Percentiles rank a stretch among this genome's conserved stretches.
These are phyloP conservation scores for Penstemon newberryi DNA, from an alignment of 257 asterid genomes.

Conservation along the genomic window DNA sequence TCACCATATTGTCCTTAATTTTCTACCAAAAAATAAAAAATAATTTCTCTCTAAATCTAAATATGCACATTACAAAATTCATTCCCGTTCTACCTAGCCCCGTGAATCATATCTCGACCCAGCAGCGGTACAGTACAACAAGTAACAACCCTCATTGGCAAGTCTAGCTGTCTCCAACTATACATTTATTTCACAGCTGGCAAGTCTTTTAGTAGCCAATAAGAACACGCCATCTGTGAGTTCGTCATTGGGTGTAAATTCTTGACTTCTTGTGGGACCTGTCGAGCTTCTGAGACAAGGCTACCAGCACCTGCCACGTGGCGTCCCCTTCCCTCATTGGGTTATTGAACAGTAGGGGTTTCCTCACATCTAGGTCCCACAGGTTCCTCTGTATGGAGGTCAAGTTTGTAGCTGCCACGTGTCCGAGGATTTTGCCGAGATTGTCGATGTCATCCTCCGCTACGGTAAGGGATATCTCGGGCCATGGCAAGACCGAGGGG, in stretches of 20 bases:
- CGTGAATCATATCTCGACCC: slow-evolving; percentile 23
- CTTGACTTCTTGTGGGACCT: slow-evolving; percentile 50
- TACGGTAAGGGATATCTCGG: slow-evolving; percentile 66
- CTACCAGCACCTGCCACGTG: slow-evolving; percentile 68
- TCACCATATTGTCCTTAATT: background rate
- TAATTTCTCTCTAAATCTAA: no score
- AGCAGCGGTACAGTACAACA: background rate
- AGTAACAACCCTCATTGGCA: background rate
- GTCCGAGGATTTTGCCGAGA: slow-evolving; percentile 57
- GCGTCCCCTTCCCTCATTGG: slow-evolving; percentile 69
- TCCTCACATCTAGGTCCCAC: slow-evolving; percentile 52
- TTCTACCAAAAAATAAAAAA: no score
- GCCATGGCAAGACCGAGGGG: slow-evolving; percentile 74
- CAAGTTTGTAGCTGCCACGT: slow-evolving; percentile 66
- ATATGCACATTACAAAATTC: background rate
- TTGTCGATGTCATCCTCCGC: slow-evolving; percentile 69
- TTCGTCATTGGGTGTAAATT: slow-evolving; percentile 36
- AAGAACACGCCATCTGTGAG: slow-evolving; percentile 10
- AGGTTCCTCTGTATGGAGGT: slow-evolving; percentile 56
- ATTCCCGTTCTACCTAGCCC: slow-evolving; percentile 9
- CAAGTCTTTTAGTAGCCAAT: background rate
- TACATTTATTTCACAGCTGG: background rate
- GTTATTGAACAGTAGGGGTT: slow-evolving; percentile 56
- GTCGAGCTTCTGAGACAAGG: slow-evolving; percentile 39
- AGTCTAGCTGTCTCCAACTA: slow-evolving; percentile 53